phyloP scores from a whole-genome alignment of 2,329 filamentous ascomycete genomes.

The Daldinia sp. region DNA sequence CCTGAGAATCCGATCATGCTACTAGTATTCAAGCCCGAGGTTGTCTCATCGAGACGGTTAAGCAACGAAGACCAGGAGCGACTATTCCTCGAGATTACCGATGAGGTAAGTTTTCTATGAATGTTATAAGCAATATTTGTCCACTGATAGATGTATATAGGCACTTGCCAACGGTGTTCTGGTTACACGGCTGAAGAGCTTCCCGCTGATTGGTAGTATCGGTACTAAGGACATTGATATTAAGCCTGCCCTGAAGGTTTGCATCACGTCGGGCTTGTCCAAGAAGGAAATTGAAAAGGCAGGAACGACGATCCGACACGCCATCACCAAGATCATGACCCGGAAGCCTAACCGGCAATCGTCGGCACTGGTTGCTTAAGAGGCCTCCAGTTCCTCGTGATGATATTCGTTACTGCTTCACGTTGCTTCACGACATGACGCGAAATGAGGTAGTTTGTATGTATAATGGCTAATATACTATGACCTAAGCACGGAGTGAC shows the following conservation, averaged over 20 bases:
- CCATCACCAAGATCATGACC: constrained; percentile 90
- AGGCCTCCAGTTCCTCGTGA: constrained; percentile 39
- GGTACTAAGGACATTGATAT: constrained; percentile 73
- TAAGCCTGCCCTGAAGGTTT: constrained; percentile 89
- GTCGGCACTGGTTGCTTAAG: constrained; percentile 47
- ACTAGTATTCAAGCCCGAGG: constrained; percentile 82
- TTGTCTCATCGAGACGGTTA: constrained; percentile 75
- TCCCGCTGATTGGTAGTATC: constrained; percentile 70
- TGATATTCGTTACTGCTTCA: background rate
- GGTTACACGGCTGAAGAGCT: constrained; percentile 84
- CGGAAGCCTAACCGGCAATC: constrained; percentile 63
- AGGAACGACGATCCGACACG: constrained; percentile 85
- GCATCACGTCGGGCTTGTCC: constrained; percentile 83
- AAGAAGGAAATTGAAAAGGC: constrained; percentile 98
- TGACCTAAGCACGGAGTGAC: constrained; percentile 5
- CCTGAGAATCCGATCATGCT: constrained; percentile 88
- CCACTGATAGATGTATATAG: constrained; percentile 54
- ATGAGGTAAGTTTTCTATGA: constrained; percentile 73
- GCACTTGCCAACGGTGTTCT: constrained; percentile 86
- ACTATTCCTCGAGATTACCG: constrained; percentile 89
- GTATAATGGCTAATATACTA: constrained; percentile 14
- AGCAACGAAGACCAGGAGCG: constrained; percentile 80
- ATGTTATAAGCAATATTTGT: background rate
- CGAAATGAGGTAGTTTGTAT: constrained; percentile 8
- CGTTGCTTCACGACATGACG: constrained; percentile 12